Evolutionary conservation across 495 filamentous ascomycete genomes (phyloP).

Genomic region (Penicillium canescens): DNA sequence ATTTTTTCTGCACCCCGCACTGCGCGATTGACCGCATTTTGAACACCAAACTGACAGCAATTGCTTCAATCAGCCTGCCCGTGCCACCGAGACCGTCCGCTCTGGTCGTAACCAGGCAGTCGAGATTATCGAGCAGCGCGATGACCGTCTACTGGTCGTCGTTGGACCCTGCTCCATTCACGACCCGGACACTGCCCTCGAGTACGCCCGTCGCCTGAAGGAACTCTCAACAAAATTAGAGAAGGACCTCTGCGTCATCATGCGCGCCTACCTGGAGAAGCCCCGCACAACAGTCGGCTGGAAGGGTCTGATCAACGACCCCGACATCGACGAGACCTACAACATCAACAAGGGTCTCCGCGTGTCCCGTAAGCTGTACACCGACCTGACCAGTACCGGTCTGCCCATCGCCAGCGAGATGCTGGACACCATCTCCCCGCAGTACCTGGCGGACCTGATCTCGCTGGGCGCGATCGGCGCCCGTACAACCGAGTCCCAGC

Average conservation of each 20-base stretch:
- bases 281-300: slow-evolving; percentile 98
- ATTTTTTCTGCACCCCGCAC: slow-evolving; percentile 11
- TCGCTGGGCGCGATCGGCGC: slow-evolving; percentile 95
- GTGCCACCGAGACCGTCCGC: slow-evolving; percentile 68
- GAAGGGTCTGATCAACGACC: slow-evolving; percentile 99
- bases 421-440: slow-evolving; percentile 97
- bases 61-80: slow-evolving; percentile 34
- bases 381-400: slow-evolving; percentile 78
- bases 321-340: slow-evolving; percentile 95
- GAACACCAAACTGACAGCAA: slow-evolving; percentile 12
- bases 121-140: slow-evolving; percentile 74
- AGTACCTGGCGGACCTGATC: slow-evolving; percentile 92
- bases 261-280: slow-evolving; percentile 99
- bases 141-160: slow-evolving; percentile 89
- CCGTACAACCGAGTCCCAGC: slow-evolving; percentile 93
- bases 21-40: background rate
- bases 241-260: slow-evolving; percentile 86
- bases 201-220: slow-evolving; percentile 81
- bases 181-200: slow-evolving; percentile 83
- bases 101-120: slow-evolving; percentile 80
- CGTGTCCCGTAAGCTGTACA: slow-evolving; percentile 84
- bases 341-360: slow-evolving; percentile 98
- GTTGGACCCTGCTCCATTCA: slow-evolving; percentile 97
- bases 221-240: slow-evolving; percentile 70
- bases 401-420: slow-evolving; percentile 97